Base-by-base conservation (phyloP, 495 filamentous ascomycete species). In the Annulohypoxylon stygium region DNA sequence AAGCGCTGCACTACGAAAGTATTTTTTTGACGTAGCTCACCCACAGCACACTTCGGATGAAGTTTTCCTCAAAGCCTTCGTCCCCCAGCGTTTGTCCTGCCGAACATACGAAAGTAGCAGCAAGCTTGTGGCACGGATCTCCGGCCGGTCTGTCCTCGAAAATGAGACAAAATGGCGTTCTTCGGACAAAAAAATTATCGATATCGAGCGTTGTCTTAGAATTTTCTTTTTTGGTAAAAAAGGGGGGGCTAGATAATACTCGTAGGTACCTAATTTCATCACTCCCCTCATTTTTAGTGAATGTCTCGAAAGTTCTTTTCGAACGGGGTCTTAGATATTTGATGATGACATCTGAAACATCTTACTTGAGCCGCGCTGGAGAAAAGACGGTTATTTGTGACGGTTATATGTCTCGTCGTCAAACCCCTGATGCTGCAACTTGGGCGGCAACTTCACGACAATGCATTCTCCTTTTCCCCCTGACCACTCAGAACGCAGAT, bases 331-430 rank as follows among this genome's bases (percentile, higher is more conserved):
- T 74, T 39, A 70, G 67, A 70, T 69, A 60, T 69, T 63, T 63
- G 54, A 66, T 70, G 57, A 74, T 74, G 72, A 70, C 67, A 74
- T 65, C 67, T 74, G 67, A 70, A 70, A 74, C 72, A 74, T 70
- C 58, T 74, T 67, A 74, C 72, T 74, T 74, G 72, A 74, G 72
- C 72, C 72, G 72, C 72, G 67, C 63, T 70, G 72, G 72, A 70
- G 72, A 70, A 74, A 70, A 67, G 58, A 70, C 72, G 72, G 72
- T 67, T 74, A 74, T 74, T 67, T 74, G 72, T 70, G 63, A 67
- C 72, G 72, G 72, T 74, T 74, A 74, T 74, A 67, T 74, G 72
- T 69, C 72, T 74, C 64, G 37, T 73, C 54, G 26, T 48, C 67
- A 23, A 67, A 67, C 67, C 72, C 72, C 72, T 67, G 63, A 57